phyloP scores from a whole-genome alignment of 2,329 filamentous ascomycete genomes.

The Thelonectria rubi region DNA sequence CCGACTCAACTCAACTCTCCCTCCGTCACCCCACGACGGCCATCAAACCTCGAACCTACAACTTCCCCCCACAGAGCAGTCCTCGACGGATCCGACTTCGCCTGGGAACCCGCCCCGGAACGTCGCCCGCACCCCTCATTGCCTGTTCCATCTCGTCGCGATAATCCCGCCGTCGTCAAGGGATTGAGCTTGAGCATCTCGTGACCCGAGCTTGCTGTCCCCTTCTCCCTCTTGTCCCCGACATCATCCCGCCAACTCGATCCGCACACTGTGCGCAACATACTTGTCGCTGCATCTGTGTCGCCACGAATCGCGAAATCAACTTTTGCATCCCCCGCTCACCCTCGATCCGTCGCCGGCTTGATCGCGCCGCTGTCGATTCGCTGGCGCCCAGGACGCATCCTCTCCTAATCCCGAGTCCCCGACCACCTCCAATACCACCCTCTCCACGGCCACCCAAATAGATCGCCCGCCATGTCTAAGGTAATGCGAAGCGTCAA shows the following conservation, averaged over 20 bases:
- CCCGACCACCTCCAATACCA: conserved; percentile 11
- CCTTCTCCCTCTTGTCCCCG: conserved; percentile 34
- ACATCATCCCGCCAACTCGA: conserved; percentile 23
- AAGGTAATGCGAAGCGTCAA: conserved; percentile 98
- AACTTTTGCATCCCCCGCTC: conserved; percentile 14
- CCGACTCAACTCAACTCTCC: conserved; percentile 5
- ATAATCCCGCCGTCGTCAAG: conserved; percentile 24
- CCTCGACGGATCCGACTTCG: conserved; percentile 23
- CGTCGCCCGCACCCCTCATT: conserved; percentile 12
- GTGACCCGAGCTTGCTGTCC: conserved; percentile 38
- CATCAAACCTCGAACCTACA: conserved; percentile 31
- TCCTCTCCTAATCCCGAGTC: conserved; percentile 19
- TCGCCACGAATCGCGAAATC: conserved; percentile 20
- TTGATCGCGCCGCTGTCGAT: conserved; percentile 32
- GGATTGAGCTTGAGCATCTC: conserved; percentile 29
- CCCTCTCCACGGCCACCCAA: conserved; percentile 15
- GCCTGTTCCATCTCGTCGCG: conserved; percentile 24
- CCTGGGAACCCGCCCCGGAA: conserved; percentile 18
- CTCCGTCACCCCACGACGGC: conserved; percentile 35
- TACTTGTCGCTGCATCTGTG: conserved; percentile 27
- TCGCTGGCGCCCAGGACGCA: conserved; percentile 36
- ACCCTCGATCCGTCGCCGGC: conserved; percentile 21
- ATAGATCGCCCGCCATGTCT: conserved; percentile 72
- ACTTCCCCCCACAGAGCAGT: conserved; percentile 29
- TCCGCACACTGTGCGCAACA: conserved; percentile 33